Evolutionary conservation across 148 eudicot species (phyloP).

Genomic region (Vaccinium corymbosum): DNA sequence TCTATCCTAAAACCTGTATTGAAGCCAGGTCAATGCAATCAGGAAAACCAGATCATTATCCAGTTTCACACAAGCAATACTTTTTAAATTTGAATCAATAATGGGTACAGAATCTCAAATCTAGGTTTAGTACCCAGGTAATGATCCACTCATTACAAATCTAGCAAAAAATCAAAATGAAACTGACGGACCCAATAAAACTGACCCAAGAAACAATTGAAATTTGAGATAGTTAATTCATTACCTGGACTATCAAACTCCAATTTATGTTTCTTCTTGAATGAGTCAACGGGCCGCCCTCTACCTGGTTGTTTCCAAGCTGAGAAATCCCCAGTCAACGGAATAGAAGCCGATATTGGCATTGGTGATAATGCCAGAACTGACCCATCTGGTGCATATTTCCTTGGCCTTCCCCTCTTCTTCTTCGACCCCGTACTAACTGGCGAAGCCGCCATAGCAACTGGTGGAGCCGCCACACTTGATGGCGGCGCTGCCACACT

Average conservation of each 20-base stretch:
- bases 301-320: constrained; percentile 64
- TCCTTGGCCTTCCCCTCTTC: constrained; percentile 91
- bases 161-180: not conserved
- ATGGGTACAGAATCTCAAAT: constrained; percentile 13
- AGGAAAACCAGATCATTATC: constrained; percentile 10
- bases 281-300: constrained; percentile 41
- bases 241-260: constrained; percentile 58
- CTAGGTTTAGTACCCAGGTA: constrained; percentile 4
- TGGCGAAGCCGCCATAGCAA: constrained; percentile 33
- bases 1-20: not conserved
- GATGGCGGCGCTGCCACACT: constrained; percentile 23
- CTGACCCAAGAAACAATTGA: not conserved
- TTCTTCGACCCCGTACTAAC: constrained; percentile 39
- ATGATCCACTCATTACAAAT: not conserved
- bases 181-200: not conserved
- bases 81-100: constrained; percentile 7
- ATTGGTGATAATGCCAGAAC: constrained; percentile 65
- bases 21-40: not conserved
- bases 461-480: constrained; percentile 21
- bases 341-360: constrained; percentile 95
- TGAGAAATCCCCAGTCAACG: constrained; percentile 73
- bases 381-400: constrained; percentile 70
- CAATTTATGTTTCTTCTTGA: constrained; percentile 67
- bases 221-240: not conserved
- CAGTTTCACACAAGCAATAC: not conserved